Percentiles rank a stretch among this genome's conserved stretches.
Evolutionary conservation across 1,139 yeast species (phyloP).

Genomic region (Taphrina communis): DNA sequence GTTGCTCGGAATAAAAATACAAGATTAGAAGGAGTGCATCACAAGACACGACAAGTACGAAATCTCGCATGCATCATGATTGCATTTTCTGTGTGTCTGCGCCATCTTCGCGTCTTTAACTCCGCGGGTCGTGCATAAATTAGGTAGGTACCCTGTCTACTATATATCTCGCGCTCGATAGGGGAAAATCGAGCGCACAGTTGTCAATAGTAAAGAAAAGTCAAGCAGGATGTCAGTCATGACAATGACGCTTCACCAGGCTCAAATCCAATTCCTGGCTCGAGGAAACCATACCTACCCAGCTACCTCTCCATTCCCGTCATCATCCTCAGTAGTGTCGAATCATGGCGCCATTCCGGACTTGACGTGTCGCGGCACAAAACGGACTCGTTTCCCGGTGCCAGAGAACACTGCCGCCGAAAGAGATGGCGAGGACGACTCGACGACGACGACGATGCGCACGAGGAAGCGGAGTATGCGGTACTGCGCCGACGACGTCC

Average conservation of each 20-base stretch:
- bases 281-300: too few species aligned
- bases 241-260: slow-evolving; percentile 39
- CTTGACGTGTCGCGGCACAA: background rate
- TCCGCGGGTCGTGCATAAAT: background rate
- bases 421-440: too few species aligned
- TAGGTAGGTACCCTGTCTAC: background rate
- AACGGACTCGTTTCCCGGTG: slow-evolving; percentile 1
- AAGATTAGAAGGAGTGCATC: too few species aligned
- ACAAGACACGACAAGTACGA: background rate
- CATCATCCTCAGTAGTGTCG: too few species aligned
- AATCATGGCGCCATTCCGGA: too few species aligned
- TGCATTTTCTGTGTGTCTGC: too few species aligned
- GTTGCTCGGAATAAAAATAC: too few species aligned
- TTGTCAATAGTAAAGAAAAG: too few species aligned
- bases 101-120: background rate
- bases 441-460: slow-evolving; percentile 13
- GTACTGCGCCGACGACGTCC: too few species aligned
- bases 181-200: background rate
- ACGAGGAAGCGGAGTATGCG: background rate
- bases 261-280: background rate
- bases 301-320: too few species aligned
- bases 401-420: too few species aligned
- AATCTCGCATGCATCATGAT: slow-evolving; percentile 5
- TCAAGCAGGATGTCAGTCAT: slow-evolving; percentile 21
- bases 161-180: background rate